Base-by-base conservation (phyloP, 306 rosid species). In the Ceratonia siliqua region DNA sequence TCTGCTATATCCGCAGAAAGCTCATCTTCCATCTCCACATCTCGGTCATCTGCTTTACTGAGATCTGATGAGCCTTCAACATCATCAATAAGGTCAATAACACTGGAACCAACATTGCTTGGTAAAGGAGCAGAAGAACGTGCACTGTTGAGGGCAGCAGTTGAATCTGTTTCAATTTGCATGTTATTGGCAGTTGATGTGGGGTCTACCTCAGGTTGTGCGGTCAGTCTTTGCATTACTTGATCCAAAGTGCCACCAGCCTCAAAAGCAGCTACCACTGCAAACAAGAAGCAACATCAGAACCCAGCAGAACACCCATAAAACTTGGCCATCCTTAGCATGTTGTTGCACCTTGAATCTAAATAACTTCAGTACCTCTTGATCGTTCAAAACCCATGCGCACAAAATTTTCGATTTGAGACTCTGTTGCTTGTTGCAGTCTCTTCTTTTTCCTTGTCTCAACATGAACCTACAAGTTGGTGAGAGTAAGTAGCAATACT, bases 371-470 rank as follows among this genome's bases (percentile, higher is more conserved):
- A 13, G 58, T 81, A 94, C 98, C 98, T 88, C 66, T 84, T 61
- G 94, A 84, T 82, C 88, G 87, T 70, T 88, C 87, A 43, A 91
- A 94, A n/a, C 98, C 98, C 97, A 89, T 89, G 62, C 38, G 53
- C 27, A 88, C 89, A 39, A 88, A 72, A 25, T 72, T 64, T 76
- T 87, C 90, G 58, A 94, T 78, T 74, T 75, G 79, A 84, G 88
- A 74, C 53, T 89, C 87, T 43, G 10, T 68, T 67, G 72, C 75
- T 79, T 80, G 52, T 64, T 33, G 68, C 74, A 68, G 73, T 70
- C 90, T 82, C 83, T 91, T 89, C 83, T 89, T 72, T 87, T 88
- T 91, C 78, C 88, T 87, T 8, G 92, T 77, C 81, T 85, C 98
- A 25, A 91, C 75, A 25, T 81, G 50, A 65, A 68, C 85, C 98